Evolutionary conservation across 1,139 yeast genomes (phyloP), one percentile per base, ranked within the genome.

Genomic region (Saccharomyces hybrid): DNA sequence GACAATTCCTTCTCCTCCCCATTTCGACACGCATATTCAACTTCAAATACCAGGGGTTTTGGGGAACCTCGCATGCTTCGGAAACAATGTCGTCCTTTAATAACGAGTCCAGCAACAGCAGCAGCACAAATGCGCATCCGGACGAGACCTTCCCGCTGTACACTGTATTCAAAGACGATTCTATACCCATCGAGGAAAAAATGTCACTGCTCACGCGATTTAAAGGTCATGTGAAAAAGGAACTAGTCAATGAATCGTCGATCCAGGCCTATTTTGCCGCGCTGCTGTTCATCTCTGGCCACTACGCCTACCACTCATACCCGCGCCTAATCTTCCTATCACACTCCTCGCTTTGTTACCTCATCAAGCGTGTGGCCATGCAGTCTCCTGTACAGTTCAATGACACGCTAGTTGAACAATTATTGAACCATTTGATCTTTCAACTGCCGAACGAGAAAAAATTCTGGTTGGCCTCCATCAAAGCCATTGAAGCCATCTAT

Each of bases 301-400:
- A 73, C 8, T 59, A 48, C 8, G 83, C 82, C 11, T 38, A 38
- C 44, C 44, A 2, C 11, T 20, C 44, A 11, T 38, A 38, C 44
- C 44, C 44, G 44, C 44, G 44, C 13, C 9, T 83, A 25, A 74
- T 75, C 57, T 64, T 76, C 0, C 63, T 75, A 44, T 78, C 86
- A 1, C 87, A 88, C 66, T 82, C 88, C 13, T 79, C 89, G 9
- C 70, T 87, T 9, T 86, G 91, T 57, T 93, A 89, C 65, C 72
- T 89, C 50, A 80, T 88, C 30, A 88, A 87, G 62, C 75, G 97
- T 20, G 82, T 88, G 2, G 82, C 87, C 52, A 81, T 84, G 69
- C 97, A 88, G 71, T 84, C 86, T 60, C 76, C 82, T 0, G 75
- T 77, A 1, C 73, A 78, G 1, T 74, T 90, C 49, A 75, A 74